Conservation (phyloP, 2,329 filamentous ascomycete genomes). For the Fusarium drepaniforme region DNA sequence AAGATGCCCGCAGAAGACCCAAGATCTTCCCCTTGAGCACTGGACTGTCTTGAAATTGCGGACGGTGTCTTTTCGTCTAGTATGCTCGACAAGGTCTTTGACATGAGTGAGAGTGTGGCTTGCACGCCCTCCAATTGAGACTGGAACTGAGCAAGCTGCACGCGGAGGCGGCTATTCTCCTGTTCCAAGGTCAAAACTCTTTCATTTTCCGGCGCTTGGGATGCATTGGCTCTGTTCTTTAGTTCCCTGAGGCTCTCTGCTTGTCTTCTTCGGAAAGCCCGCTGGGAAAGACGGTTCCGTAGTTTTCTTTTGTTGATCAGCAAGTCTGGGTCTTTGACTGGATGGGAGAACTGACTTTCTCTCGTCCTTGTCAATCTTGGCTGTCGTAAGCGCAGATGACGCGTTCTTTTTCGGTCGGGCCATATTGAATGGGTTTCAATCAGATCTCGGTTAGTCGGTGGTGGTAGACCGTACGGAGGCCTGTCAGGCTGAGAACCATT, state of each 20-base stretch:
- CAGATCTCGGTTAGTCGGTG: neutral
- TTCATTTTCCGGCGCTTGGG: neutral
- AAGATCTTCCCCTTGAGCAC: neutral
- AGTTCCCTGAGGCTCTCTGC: neutral
- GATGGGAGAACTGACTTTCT: neutral
- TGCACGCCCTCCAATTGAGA: neutral
- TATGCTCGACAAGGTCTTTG: neutral
- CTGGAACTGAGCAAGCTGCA: neutral
- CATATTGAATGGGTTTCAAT: neutral
- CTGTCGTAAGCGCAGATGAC: neutral
- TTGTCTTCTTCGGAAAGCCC: neutral
- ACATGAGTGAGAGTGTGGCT: neutral
- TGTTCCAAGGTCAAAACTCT: neutral
- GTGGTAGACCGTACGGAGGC: neutral
- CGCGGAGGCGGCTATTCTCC: neutral
- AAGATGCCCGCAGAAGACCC: neutral
- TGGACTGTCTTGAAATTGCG: neutral
- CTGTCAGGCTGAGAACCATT: neutral
- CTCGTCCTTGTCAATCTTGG: neutral
- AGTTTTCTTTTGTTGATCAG: neutral
- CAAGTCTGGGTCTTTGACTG: neutral
- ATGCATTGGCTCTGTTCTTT: neutral
- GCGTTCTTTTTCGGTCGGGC: neutral
- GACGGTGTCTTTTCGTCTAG: neutral
- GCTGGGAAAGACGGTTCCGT: neutral